These are phyloP conservation scores for Chondrostereum purpureum DNA, from an alignment of 1,284 basidiomycete genomes.

Conservation along the genomic window DNA sequence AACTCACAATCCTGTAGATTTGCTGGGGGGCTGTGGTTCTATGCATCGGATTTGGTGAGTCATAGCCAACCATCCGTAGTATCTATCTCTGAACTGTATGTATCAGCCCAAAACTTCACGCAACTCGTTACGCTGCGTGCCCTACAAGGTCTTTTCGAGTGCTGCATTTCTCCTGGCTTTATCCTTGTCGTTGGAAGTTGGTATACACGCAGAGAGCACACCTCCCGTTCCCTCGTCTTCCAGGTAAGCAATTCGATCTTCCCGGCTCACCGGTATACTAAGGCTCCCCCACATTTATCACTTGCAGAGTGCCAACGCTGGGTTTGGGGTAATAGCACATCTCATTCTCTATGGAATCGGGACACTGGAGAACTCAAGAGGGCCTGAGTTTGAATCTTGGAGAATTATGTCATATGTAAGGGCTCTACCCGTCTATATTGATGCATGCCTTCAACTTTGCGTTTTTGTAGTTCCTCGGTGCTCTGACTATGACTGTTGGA, in stretches of 20 bases:
- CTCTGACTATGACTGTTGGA: constrained; percentile 12
- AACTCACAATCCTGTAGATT: background rate
- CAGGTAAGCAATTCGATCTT: constrained; percentile 4
- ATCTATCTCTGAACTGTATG: background rate
- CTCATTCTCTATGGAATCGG: constrained; percentile 14
- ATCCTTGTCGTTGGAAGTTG: constrained; percentile 15
- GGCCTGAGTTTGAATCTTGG: constrained; percentile 10
- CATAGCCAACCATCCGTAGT: too few relatives aligned
- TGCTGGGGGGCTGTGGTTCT: constrained; percentile 13
- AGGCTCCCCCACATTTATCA: background rate
- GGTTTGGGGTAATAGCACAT: constrained; percentile 5
- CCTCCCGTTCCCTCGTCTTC: constrained; percentile 14
- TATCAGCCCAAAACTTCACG: constrained; percentile 11
- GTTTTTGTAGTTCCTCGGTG: constrained; percentile 15
- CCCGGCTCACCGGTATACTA: constrained; percentile 1
- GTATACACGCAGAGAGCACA: constrained; percentile 13
- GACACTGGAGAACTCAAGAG: background rate
- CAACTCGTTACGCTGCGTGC: constrained; percentile 14
- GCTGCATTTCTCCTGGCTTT: constrained; percentile 16
- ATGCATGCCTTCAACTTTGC: background rate
- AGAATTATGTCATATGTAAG: constrained; percentile 12
- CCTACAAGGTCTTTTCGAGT: constrained; percentile 16
- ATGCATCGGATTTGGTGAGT: constrained; percentile 11
- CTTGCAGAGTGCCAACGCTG: constrained; percentile 8
- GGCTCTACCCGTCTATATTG: background rate